Evolutionary conservation across 2,329 filamentous ascomycete species (phyloP).

Genomic region (Talaromyces rugulosus): DNA sequence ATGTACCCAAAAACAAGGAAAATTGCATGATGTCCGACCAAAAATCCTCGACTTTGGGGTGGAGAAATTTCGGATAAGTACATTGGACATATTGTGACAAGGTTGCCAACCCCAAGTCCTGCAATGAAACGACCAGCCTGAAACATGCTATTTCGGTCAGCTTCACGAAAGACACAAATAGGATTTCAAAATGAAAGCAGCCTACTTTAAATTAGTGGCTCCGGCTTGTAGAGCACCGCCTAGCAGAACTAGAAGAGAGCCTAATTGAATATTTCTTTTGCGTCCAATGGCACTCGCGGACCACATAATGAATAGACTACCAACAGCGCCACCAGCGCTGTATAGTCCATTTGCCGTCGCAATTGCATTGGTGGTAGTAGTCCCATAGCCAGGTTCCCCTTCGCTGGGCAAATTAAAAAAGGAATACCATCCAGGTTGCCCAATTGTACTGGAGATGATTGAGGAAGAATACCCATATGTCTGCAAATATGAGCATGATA

Average conservation of each 20-base stretch:
- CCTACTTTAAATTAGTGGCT: slow-evolving; percentile 41
- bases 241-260: slow-evolving; percentile 40
- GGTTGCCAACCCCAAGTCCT: slow-evolving; percentile 40
- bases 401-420: slow-evolving; percentile 46
- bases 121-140: slow-evolving; percentile 41
- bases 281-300: slow-evolving; percentile 43
- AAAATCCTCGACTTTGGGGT: slow-evolving; percentile 40
- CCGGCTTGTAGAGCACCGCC: slow-evolving; percentile 47
- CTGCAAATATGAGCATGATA: slow-evolving; percentile 20
- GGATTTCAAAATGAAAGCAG: neutral
- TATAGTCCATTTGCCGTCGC: slow-evolving; percentile 49
- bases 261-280: slow-evolving; percentile 45
- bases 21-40: slow-evolving; percentile 45
- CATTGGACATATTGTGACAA: slow-evolving; percentile 44
- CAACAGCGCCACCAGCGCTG: slow-evolving; percentile 47
- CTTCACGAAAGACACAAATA: neutral
- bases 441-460: slow-evolving; percentile 50
- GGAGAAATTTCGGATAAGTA: slow-evolving; percentile 43
- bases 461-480: slow-evolving; percentile 51
- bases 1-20: slow-evolving; percentile 48
- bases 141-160: slow-evolving; percentile 34
- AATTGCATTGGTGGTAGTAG: slow-evolving; percentile 44
- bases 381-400: slow-evolving; percentile 43
- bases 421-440: slow-evolving; percentile 50
- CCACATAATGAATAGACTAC: slow-evolving; percentile 49